Evolutionary conservation across 768 basidiomycete genomes (phyloP).

Genomic region (Lentinula boryana): DNA sequence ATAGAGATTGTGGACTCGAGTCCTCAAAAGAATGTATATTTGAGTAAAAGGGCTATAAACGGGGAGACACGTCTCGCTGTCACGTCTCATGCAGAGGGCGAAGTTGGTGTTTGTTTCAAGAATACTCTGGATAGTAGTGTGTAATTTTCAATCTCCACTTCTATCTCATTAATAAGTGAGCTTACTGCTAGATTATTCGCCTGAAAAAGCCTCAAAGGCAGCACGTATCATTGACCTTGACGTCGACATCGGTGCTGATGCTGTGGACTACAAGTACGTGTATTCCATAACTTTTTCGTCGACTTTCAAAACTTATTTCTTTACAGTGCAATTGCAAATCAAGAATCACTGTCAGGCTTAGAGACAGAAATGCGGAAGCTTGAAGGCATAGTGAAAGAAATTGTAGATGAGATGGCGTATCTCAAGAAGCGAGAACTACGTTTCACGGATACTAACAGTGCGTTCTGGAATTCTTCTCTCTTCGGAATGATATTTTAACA

Average conservation of each 20-base stretch:
- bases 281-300: not conserved
- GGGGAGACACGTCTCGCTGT: constrained; percentile 91
- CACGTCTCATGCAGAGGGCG: constrained; percentile 89
- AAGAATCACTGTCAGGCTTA: constrained; percentile 90
- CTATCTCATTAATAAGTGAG: not conserved
- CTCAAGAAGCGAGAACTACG: constrained; percentile 84
- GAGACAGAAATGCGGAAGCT: constrained; percentile 99
- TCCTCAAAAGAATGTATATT: constrained; percentile 79
- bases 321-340: constrained; percentile 91
- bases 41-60: constrained; percentile 82
- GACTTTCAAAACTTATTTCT: constrained; percentile 5
- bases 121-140: constrained; percentile 72
- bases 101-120: constrained; percentile 93
- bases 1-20: constrained; percentile 92
- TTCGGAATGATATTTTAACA: not conserved
- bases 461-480: constrained; percentile 20
- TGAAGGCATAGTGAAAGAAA: constrained; percentile 91
- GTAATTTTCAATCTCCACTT: not conserved
- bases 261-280: constrained; percentile 95
- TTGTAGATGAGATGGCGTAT: constrained; percentile 90
- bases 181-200: constrained; percentile 34
- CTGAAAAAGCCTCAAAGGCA: constrained; percentile 42
- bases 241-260: constrained; percentile 96
- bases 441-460: constrained; percentile 87
- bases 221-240: constrained; percentile 83